phyloP scores from a whole-genome alignment of 2,329 filamentous ascomycete species.

The Fusarium keratoplasticum region DNA sequence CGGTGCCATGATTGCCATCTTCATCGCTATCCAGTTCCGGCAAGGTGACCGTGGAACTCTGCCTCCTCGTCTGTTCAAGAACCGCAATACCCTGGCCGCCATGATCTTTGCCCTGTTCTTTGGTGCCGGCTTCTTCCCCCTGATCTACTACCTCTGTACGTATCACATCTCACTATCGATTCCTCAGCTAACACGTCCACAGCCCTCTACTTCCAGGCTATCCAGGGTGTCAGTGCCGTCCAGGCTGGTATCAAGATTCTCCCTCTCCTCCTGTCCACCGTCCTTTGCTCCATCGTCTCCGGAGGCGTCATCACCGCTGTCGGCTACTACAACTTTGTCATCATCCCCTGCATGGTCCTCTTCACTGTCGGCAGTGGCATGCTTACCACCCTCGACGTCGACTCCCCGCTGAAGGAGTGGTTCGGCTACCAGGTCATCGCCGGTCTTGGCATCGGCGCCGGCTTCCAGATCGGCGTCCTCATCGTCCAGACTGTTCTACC shows the following conservation, averaged over 20 bases:
- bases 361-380: conserved; percentile 63
- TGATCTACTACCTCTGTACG: conserved; percentile 65
- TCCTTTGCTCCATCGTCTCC: conserved; percentile 59
- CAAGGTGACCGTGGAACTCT: conserved; percentile 58
- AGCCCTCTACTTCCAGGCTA: conserved; percentile 66
- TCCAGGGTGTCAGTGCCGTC: conserved; percentile 64
- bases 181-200: conserved; percentile 19
- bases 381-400: conserved; percentile 63
- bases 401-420: conserved; percentile 62
- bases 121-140: conserved; percentile 63
- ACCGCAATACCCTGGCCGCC: conserved; percentile 54
- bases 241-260: conserved; percentile 67
- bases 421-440: conserved; percentile 69
- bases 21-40: conserved; percentile 60
- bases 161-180: not conserved
- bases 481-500: conserved; percentile 65
- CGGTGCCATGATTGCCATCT: conserved; percentile 58
- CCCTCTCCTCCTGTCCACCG: conserved; percentile 63
- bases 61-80: conserved; percentile 58
- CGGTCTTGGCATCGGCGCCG: conserved; percentile 64
- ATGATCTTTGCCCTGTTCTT: conserved; percentile 62
- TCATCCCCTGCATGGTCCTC: conserved; percentile 56
- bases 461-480: conserved; percentile 61
- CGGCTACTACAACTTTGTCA: conserved; percentile 56
- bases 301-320: conserved; percentile 56